These are phyloP conservation scores for Thecaphora frezii DNA, from an alignment of 1,284 basidiomycete genomes.

Conservation along the genomic window DNA sequence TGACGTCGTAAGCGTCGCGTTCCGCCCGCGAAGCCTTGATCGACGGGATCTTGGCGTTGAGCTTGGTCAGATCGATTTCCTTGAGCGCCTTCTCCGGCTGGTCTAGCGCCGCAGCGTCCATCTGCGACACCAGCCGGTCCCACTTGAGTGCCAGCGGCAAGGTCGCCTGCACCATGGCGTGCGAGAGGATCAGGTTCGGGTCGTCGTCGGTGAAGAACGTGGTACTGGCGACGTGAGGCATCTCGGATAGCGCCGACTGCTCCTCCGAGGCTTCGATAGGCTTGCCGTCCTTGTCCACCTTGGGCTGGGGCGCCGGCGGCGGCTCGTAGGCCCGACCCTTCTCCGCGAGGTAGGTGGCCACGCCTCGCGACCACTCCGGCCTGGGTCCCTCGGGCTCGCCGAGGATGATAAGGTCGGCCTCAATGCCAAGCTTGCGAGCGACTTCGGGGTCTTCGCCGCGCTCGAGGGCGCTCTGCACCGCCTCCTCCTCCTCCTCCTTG, in stretches of 20 bases:
- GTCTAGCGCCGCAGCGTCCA: slow-evolving; percentile 35
- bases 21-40: slow-evolving; percentile 25
- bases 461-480: slow-evolving; percentile 49
- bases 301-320: slow-evolving; percentile 26
- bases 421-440: slow-evolving; percentile 50
- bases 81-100: slow-evolving; percentile 13
- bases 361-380: slow-evolving; percentile 49
- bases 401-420: slow-evolving; percentile 55
- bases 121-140: slow-evolving; percentile 42
- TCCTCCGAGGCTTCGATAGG: slow-evolving; percentile 2
- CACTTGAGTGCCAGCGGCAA: slow-evolving; percentile 46
- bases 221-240: slow-evolving; percentile 18
- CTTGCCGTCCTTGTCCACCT: background rate
- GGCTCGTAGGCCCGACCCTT: slow-evolving; percentile 49
- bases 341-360: slow-evolving; percentile 52
- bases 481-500: slow-evolving; percentile 45
- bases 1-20: slow-evolving; percentile 31
- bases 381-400: slow-evolving; percentile 53
- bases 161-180: slow-evolving; percentile 52
- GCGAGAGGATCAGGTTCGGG: slow-evolving; percentile 51
- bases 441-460: slow-evolving; percentile 51
- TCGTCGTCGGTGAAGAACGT: slow-evolving; percentile 43
- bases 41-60: slow-evolving; percentile 12
- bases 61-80: background rate
- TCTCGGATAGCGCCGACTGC: slow-evolving; percentile 2